These are phyloP conservation scores for Carpinus fangiana DNA, from an alignment of 306 rosid genomes.

Conservation along the genomic window DNA sequence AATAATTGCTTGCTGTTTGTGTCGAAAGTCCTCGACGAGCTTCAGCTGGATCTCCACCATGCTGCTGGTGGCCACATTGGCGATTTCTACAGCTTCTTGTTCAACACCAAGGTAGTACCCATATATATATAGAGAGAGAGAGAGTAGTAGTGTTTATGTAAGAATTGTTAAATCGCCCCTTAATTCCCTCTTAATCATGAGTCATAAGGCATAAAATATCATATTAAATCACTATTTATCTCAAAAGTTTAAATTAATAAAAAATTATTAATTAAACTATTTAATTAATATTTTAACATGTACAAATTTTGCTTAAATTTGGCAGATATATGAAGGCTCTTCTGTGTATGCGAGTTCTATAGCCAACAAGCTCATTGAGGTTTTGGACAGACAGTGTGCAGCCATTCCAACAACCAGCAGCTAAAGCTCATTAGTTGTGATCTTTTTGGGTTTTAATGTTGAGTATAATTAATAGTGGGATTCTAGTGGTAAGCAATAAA, in stretches of 20 bases:
- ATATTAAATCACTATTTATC: too few relatives aligned
- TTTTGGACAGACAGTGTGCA: conserved; percentile 52
- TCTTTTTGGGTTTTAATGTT: background rate
- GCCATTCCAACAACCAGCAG: conserved; percentile 6
- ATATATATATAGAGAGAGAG: too few relatives aligned
- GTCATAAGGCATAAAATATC: too few relatives aligned
- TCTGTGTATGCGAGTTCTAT: conserved; percentile 58
- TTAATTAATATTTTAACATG: conserved; percentile 3
- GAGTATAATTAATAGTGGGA: background rate
- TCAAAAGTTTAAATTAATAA: too few relatives aligned
- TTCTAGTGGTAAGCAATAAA: background rate
- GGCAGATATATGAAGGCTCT: conserved; percentile 67
- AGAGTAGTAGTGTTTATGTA: too few relatives aligned
- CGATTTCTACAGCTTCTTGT: conserved; percentile 70
- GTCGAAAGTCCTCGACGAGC: conserved; percentile 63
- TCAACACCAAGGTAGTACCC: conserved; percentile 68
- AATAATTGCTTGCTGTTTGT: conserved; percentile 63
- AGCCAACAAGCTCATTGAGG: conserved; percentile 59
- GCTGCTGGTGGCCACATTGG: conserved; percentile 90
- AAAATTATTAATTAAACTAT: background rate
- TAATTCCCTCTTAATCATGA: too few relatives aligned
- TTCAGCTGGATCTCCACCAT: conserved; percentile 79
- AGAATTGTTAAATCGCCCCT: too few relatives aligned
- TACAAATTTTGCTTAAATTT: conserved; percentile 23
- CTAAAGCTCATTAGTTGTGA: background rate